Evolutionary conservation across 306 rosid species (phyloP).

Genomic region (Pachyrhizus erosus): DNA sequence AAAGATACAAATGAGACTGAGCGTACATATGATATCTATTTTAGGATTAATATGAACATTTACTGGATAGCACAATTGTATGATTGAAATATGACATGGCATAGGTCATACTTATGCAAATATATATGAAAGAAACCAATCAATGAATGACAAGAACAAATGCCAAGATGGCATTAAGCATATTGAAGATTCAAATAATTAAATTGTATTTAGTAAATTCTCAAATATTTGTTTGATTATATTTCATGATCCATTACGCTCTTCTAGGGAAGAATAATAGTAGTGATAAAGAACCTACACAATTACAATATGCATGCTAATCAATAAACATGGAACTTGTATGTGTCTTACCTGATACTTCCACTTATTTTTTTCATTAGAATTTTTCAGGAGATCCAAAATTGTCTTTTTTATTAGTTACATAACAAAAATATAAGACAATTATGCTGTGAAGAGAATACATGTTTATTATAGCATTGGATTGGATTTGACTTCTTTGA

Average conservation of each 20-base stretch:
- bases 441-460: background rate
- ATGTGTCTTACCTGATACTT: background rate
- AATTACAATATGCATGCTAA: background rate
- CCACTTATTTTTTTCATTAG: no score
- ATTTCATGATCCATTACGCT: background rate
- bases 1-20: no score
- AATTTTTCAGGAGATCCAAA: background rate
- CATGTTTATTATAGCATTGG: background rate
- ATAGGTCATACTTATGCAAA: no score
- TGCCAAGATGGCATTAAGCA: no score
- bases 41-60: no score
- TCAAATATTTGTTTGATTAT: background rate
- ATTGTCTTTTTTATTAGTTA: background rate
- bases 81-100: no score
- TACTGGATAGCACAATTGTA: no score
- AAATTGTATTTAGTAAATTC: no score
- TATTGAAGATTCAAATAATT: no score
- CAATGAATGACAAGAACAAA: no score
- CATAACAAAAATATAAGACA: background rate
- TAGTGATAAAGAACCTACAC: background rate
- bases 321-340: background rate
- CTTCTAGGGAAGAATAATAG: background rate
- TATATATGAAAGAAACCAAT: no score
- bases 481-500: background rate
- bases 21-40: no score